Evolutionary conservation across 345 rosid genomes (phyloP).

Genomic region (Ricinus communis): DNA sequence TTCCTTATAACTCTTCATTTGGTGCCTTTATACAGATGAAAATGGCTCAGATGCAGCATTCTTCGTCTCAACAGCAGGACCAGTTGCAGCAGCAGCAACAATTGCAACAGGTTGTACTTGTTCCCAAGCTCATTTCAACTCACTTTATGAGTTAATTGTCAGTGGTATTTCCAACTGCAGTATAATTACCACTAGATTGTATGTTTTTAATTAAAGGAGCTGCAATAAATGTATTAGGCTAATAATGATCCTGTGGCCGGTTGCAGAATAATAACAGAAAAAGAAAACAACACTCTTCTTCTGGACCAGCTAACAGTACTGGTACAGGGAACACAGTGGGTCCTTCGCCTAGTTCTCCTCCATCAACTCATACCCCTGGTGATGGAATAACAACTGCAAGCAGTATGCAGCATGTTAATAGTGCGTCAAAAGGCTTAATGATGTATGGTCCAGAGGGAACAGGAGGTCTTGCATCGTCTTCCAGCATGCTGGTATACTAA

Average conservation of each 20-base stretch:
- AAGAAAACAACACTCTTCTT: slow-evolving; percentile 63
- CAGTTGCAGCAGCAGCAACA: slow-evolving; percentile 50
- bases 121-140: slow-evolving; percentile 4
- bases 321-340: slow-evolving; percentile 64
- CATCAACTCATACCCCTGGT: slow-evolving; percentile 66
- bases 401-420: slow-evolving; percentile 43
- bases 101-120: slow-evolving; percentile 45
- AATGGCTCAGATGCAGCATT: slow-evolving; percentile 49
- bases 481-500: slow-evolving; percentile 46
- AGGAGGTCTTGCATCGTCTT: slow-evolving; percentile 47
- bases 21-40: slow-evolving; percentile 44
- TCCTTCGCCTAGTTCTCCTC: slow-evolving; percentile 63
- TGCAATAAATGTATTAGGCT: not conserved
- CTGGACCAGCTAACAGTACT: slow-evolving; percentile 63
- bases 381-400: slow-evolving; percentile 52
- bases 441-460: slow-evolving; percentile 45
- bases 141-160: slow-evolving; percentile 8
- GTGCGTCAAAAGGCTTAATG: slow-evolving; percentile 42
- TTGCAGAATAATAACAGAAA: slow-evolving; percentile 48
- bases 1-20: slow-evolving; percentile 4
- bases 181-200: not conserved
- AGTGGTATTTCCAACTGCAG: slow-evolving; percentile 8
- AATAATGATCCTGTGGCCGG: slow-evolving; percentile 14
- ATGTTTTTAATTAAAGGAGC: not conserved
- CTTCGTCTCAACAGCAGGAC: slow-evolving; percentile 56